Base-by-base conservation (phyloP, 2,329 filamentous ascomycete genomes). In the Alternaria metachromatica region DNA sequence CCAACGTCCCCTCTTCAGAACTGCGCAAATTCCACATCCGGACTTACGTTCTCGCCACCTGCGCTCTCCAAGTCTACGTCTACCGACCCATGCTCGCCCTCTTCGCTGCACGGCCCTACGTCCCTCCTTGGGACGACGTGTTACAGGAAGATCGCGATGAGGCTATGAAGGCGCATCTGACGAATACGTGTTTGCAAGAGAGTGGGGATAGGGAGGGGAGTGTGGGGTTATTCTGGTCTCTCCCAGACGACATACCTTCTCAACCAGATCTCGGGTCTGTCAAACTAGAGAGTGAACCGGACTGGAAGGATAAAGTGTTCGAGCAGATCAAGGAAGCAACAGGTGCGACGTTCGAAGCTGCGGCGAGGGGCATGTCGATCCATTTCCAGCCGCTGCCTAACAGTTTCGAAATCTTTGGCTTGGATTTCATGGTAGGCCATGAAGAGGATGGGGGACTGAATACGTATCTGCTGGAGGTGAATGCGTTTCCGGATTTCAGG, bases 401-500 rank as follows among this genome's bases (percentile, higher is more conserved):
- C 78, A 92, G 91, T 0, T 98, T 98, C 76, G 96, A 99, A 83
- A 84, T 96, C 8, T 99, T 92, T 78, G 96, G 96, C 0, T 80
- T 98, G 45, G 96, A 99, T 78, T 99, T 96, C 76, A 80, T 99
- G 73, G 89, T 97, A 10, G 67, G 72, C 0, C 48, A 76, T 4
- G 76, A 78, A 73, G 85, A 77, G 0, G 90, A 88, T 0, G 58
- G 61, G 3, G n/a, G 13, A 9, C 20, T 79, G 45, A 84, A 75
- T 4, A 87, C 89, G 4, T 97, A 90, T 89, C 78, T 99, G 74
- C 83, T 99, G 60, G 96, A 99, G 83, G 88, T 97, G 30, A 99
- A 99, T 83, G 93, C 95, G 0, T 99, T 97, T 81, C 96, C 96
- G 10, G 96, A 99, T 82, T 98, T 98, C 76, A 89, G 87, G 75